These are phyloP conservation scores for Penicillium rolfsii DNA, from an alignment of 2,329 filamentous ascomycete genomes.

Conservation along the genomic window DNA sequence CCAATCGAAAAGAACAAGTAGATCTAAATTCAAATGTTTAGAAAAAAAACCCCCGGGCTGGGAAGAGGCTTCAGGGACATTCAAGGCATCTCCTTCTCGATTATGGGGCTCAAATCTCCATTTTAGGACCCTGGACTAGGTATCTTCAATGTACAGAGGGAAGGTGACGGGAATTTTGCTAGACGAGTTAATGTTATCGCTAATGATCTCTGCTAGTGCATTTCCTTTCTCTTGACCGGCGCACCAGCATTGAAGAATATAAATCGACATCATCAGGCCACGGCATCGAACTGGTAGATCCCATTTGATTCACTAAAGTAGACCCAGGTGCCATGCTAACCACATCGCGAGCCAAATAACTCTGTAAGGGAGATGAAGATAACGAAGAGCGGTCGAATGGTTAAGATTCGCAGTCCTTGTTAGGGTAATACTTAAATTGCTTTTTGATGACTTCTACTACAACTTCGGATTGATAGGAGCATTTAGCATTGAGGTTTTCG, in stretches of 20 bases:
- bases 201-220: not conserved
- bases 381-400: constrained; percentile 1
- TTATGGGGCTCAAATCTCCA: not conserved
- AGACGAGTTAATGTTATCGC: not conserved
- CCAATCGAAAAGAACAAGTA: too few relatives aligned
- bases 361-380: not conserved
- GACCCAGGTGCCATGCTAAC: not conserved
- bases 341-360: not conserved
- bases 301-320: not conserved
- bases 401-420: constrained; percentile 1
- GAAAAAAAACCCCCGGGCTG: too few relatives aligned
- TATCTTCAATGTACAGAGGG: not conserved
- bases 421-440: not conserved
- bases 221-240: not conserved
- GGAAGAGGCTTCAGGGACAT: too few relatives aligned
- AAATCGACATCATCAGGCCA: not conserved
- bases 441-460: not conserved
- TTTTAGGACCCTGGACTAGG: not conserved
- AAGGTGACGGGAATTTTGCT: constrained; percentile 1
- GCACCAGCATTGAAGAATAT: constrained; percentile 1
- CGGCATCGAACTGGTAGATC: not conserved
- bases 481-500: not conserved
- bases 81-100: too few relatives aligned
- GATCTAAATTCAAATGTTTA: too few relatives aligned
- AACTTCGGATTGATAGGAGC: not conserved